A percentile compares a stretch with the other conserved stretches of the same genome.
Conservation (phyloP, 371 early-diverging fungal species). For the Mycotypha africana region DNA sequence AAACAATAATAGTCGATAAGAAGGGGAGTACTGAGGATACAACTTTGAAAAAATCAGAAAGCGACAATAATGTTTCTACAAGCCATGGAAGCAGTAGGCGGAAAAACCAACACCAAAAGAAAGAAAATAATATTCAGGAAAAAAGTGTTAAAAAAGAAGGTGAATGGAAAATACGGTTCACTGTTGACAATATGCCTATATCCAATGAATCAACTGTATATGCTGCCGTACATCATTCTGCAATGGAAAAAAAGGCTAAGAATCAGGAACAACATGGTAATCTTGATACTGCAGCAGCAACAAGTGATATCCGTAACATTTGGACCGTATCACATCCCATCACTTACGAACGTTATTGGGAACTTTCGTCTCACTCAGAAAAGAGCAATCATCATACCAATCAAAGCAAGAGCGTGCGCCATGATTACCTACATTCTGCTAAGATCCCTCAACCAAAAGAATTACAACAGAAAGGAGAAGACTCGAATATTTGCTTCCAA, state of each 20-base stretch:
- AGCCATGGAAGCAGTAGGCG: neutral
- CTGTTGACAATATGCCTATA: constrained; percentile 40
- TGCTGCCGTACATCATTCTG: constrained; percentile 55
- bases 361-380: too few species aligned
- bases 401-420: constrained; percentile 14
- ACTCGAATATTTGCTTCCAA: constrained; percentile 23
- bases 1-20: constrained; percentile 6
- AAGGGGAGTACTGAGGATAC: constrained; percentile 10
- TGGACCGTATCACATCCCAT: constrained; percentile 53
- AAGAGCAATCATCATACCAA: too few species aligned
- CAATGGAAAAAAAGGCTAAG: too few species aligned
- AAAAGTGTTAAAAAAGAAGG: constrained; percentile 8
- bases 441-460: constrained; percentile 16
- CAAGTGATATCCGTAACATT: constrained; percentile 22
- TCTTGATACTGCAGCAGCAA: neutral
- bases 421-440: constrained; percentile 14
- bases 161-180: constrained; percentile 52
- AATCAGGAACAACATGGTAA: too few species aligned
- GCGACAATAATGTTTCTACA: neutral
- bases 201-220: constrained; percentile 56
- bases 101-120: neutral
- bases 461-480: constrained; percentile 14
- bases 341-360: constrained; percentile 37
- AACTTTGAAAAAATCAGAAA: neutral
- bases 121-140: too few species aligned